These are phyloP conservation scores for Senna siamea DNA, from an alignment of 306 rosid genomes.

Conservation along the genomic window DNA sequence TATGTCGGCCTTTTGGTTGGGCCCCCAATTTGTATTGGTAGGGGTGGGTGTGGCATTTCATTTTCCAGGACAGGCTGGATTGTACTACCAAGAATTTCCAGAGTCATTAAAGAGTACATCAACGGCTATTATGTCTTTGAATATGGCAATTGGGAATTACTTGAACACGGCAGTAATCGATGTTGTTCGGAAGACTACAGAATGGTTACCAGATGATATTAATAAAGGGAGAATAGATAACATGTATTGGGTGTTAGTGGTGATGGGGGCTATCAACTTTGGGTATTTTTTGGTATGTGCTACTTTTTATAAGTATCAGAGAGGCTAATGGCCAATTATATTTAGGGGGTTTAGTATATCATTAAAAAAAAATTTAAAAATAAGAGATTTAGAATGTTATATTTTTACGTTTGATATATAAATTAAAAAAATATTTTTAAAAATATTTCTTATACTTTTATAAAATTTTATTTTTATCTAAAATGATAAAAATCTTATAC, in stretches of 20 bases:
- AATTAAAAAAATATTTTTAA: too few relatives aligned
- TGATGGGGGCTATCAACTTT: neutral
- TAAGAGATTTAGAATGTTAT: too few relatives aligned
- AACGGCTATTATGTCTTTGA: neutral
- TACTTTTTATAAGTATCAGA: neutral
- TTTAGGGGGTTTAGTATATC: too few relatives aligned
- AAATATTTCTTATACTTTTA: too few relatives aligned
- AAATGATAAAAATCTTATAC: too few relatives aligned
- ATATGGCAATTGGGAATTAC: neutral
- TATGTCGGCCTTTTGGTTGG: neutral
- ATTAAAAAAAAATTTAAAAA: too few relatives aligned
- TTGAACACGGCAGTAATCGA: neutral
- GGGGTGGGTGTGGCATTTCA: neutral
- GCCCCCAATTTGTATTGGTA: neutral
- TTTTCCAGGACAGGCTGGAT: neutral
- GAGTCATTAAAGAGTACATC: neutral
- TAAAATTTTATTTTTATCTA: too few relatives aligned
- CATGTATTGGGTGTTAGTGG: neutral
- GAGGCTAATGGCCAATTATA: neutral
- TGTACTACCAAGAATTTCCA: neutral
- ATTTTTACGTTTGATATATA: too few relatives aligned
- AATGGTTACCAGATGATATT: neutral
- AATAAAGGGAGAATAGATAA: neutral
- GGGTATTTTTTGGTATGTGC: neutral
- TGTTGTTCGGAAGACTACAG: neutral